These are phyloP conservation scores for Mimosa pudica DNA, from an alignment of 306 rosid species.

Conservation along the genomic window DNA sequence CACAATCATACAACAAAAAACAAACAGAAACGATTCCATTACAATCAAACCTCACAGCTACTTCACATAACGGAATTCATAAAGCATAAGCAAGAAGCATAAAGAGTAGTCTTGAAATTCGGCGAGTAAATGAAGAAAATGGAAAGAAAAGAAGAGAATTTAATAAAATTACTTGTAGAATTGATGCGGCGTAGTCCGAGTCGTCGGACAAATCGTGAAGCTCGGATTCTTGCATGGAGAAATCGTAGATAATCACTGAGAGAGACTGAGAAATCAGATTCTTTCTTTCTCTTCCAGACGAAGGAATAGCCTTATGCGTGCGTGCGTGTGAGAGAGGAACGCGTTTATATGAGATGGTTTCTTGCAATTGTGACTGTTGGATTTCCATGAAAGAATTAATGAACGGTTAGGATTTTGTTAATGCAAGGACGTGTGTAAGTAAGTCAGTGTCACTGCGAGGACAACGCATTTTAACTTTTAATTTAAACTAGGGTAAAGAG, in stretches of 20 bases:
- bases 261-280: neutral
- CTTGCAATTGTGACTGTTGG: neutral
- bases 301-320: neutral
- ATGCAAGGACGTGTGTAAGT: neutral
- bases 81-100: neutral
- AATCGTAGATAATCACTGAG: conserved; percentile 8
- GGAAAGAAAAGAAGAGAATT: neutral
- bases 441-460: neutral
- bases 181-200: conserved; percentile 93
- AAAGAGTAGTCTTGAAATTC: neutral
- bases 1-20: neutral
- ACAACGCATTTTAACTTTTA: too few relatives aligned
- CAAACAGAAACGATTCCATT: neutral
- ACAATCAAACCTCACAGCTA: conserved; percentile 30
- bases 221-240: conserved; percentile 79
- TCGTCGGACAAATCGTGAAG: conserved; percentile 94
- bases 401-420: neutral
- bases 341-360: neutral
- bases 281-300: neutral
- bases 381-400: neutral
- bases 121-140: neutral
- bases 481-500: too few relatives aligned
- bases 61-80: conserved; percentile 24
- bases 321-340: neutral
- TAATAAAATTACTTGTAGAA: conserved; percentile 62